Evolutionary conservation across 495 filamentous ascomycete species (phyloP), one percentile per base, ranked within the genome.

Genomic region (Penicillium mononematosum): DNA sequence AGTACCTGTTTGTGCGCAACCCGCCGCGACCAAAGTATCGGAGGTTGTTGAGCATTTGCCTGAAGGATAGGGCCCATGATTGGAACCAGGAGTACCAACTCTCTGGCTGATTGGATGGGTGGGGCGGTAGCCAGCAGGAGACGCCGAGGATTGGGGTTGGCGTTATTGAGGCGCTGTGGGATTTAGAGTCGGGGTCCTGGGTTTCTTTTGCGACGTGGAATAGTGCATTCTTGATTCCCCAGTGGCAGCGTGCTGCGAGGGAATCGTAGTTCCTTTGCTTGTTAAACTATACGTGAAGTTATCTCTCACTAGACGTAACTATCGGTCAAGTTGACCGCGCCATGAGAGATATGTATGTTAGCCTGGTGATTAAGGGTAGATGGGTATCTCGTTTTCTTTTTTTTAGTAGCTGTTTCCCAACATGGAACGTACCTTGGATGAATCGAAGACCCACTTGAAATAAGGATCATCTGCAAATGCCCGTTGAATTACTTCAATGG

Each of bases 391-490:
- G 6, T n/a, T 11, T 7, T 1, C 16, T 32, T 49, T 5, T 49
- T 5, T 44, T 44, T 6, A 8, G n/a, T 20, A 16, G 8, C 9
- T 17, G 12, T 31, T 27, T n/a, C 17, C 27, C 8, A 14, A 61
- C 65, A 60, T 71, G 77, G 1, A 7, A 60, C 65, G 59, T 72
- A 78, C 82, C 63, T 80, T 82, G 58, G 64, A 64, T 42, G 66
- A 70, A 68, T 81, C 79, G 60, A 79, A 85, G 1, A 84, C 75
- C 85, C 85, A 87, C n/a, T 78, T 70, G 61, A 80, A 83, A 65
- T 88, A 87, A 2, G 85, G 85, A 63, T 87, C 85, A 10, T 83
- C 74, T 3, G 74, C 77, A 65, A 88, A 87, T 27, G 83, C 84
- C 63, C 78, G 68, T 53, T 79, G 78, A 44, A 82, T 78, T 38